Base-by-base conservation (phyloP, 208 protist genomes). In the Porcisia deanei region DNA sequence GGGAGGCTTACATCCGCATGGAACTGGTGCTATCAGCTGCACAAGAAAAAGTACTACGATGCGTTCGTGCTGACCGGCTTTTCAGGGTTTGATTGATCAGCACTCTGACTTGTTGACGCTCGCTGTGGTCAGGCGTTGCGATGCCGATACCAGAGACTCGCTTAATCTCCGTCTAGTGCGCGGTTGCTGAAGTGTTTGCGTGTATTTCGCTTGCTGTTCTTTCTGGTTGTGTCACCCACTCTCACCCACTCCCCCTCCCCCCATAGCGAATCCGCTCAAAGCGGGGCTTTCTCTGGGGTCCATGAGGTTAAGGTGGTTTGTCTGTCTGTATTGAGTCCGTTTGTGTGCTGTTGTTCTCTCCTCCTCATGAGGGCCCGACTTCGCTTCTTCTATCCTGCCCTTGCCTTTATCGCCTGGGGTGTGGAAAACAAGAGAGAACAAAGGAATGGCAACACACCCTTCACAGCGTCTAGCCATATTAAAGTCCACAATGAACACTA, bases 1-100 rank as follows among this genome's bases (percentile, higher is more conserved):
- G 98, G 98, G 45, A 90, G 98, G 39, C 83, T 99, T 41, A 99
- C 98, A 5, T 98, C 94, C 25, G 97, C 98, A 52, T 99, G 98
- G 98, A 99, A 99, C 76, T 99, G 98, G 98, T 99, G 97, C 75
- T 89, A 91, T 12, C 78, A 96, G 61, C 77, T 99, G 53, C 85
- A 98, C 54, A 99, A 99, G 85, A 99, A 99, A 77, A n/a, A 70
- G 30, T 99, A 95, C 80, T 99, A 98, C 73, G 91, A 97, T 34
- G 87, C 99, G 1, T 99, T 99, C 88, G 84, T 99, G 53, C 77
- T 99, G 7, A 87, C 91, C 49, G 98, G 98, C 12, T 99, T 99
- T 75, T 87, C 72, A 58, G 96, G 98, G 47, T 99, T 99, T 77
- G 99, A 99, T 80, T 99, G 71, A 82, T 20, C 12, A 10, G 20